Percentiles rank a stretch among this genome's conserved stretches.
phyloP scores from a whole-genome alignment of 1,284 basidiomycete genomes.

The Phylloporus sp. region DNA sequence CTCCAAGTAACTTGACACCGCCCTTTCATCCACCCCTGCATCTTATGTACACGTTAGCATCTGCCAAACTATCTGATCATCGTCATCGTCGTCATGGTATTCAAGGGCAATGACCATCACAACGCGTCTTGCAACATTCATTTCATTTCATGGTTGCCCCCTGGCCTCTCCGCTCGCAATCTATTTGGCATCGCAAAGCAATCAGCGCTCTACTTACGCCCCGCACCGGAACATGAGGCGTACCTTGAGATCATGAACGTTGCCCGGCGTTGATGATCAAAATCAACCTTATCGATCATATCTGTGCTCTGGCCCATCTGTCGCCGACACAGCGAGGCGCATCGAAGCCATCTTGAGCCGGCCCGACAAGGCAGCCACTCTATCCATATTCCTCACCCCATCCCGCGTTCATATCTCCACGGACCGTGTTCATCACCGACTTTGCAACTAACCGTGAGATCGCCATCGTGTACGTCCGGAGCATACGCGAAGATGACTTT shows the following conservation, averaged over 20 bases:
- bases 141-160: slow-evolving; percentile 1
- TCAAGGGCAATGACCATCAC: slow-evolving; percentile 2
- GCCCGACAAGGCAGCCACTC: not conserved
- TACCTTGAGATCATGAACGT: not conserved
- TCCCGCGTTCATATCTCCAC: not conserved
- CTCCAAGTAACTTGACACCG: not conserved
- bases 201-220: slow-evolving; percentile 6
- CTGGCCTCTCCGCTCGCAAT: not conserved
- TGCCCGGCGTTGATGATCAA: not conserved
- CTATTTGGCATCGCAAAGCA: not conserved
- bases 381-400: not conserved
- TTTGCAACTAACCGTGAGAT: not conserved
- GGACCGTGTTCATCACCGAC: not conserved
- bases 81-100: not conserved
- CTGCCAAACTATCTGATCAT: not conserved
- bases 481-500: not conserved
- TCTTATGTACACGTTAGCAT: not conserved
- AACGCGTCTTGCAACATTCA: not conserved
- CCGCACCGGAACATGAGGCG: slow-evolving; percentile 1
- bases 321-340: not conserved
- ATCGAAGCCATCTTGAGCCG: too few species aligned
- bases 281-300: not conserved
- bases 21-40: not conserved
- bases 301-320: not conserved
- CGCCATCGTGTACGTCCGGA: not conserved